These are phyloP conservation scores for Boletus subcaerulescens DNA, from an alignment of 768 basidiomycete species.

Conservation along the genomic window DNA sequence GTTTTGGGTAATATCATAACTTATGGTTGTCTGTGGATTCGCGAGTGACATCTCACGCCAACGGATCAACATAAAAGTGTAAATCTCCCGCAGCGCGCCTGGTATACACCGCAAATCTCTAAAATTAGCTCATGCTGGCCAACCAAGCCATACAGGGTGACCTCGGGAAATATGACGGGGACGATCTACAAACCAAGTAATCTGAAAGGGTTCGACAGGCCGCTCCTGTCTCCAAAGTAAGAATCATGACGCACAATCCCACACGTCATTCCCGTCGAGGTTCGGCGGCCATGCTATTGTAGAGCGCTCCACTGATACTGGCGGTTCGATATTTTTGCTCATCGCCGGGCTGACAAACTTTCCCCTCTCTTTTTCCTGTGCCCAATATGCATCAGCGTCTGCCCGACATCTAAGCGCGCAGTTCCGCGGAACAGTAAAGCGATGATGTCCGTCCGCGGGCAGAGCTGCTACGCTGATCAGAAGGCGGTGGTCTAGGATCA, in stretches of 20 bases:
- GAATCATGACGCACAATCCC: slow-evolving; percentile 13
- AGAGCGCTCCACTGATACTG: slow-evolving; percentile 47
- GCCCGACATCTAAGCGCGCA: slow-evolving; percentile 29
- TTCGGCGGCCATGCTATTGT: slow-evolving; percentile 33
- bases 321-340: slow-evolving; percentile 14
- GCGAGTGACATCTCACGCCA: slow-evolving; percentile 9
- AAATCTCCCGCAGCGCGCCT: slow-evolving; percentile 24
- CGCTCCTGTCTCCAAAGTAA: slow-evolving; percentile 15
- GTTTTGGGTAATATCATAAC: slow-evolving; percentile 19
- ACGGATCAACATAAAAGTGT: slow-evolving; percentile 29
- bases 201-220: slow-evolving; percentile 14
- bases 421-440: slow-evolving; percentile 8
- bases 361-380: slow-evolving; percentile 24
- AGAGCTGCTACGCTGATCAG: slow-evolving; percentile 4
- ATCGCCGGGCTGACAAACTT: background rate
- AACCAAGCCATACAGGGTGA: slow-evolving; percentile 22
- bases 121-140: slow-evolving; percentile 17
- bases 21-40: slow-evolving; percentile 16
- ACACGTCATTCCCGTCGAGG: slow-evolving; percentile 23
- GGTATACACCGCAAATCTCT: slow-evolving; percentile 13
- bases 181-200: slow-evolving; percentile 16
- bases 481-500: slow-evolving; percentile 39
- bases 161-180: slow-evolving; percentile 16
- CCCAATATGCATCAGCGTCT: slow-evolving; percentile 38
- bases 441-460: slow-evolving; percentile 4